Conservation (phyloP, 2,329 filamentous ascomycete species). For the Claviceps digitariae region DNA sequence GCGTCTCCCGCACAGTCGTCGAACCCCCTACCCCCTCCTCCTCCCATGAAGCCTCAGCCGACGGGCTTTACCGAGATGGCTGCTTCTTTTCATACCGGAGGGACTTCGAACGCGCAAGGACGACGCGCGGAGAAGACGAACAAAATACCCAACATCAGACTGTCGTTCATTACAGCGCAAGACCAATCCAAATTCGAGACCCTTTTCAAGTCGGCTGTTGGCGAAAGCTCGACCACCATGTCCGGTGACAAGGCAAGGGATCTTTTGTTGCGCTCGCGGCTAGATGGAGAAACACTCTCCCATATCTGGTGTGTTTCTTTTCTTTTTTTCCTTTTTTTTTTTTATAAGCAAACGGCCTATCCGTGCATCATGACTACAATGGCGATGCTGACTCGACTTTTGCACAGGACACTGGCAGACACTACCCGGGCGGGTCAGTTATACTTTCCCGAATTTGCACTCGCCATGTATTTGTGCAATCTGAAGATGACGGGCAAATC, state of each 20-base stretch:
- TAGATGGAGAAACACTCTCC: conserved; percentile 75
- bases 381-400: neutral
- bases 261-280: conserved; percentile 72
- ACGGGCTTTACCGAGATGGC: conserved; percentile 56
- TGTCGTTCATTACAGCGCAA: conserved; percentile 90
- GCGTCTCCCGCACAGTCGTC: conserved; percentile 37
- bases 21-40: conserved; percentile 35
- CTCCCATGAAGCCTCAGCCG: conserved; percentile 50
- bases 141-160: conserved; percentile 83
- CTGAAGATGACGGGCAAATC: conserved; percentile 77
- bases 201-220: conserved; percentile 88
- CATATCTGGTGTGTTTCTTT: conserved; percentile 69
- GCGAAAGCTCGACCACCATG: conserved; percentile 70
- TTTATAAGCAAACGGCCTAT: neutral
- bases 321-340: too few species aligned
- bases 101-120: conserved; percentile 29
- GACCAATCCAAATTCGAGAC: conserved; percentile 98
- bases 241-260: conserved; percentile 88
- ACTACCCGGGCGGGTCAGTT: conserved; percentile 93
- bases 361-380: neutral
- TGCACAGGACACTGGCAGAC: conserved; percentile 68
- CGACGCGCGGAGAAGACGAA: conserved; percentile 39
- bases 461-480: conserved; percentile 98
- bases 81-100: conserved; percentile 47
- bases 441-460: conserved; percentile 91